Base-by-base conservation (phyloP, 352 stramenopile genomes). In the Globisporangium cystogenes region DNA sequence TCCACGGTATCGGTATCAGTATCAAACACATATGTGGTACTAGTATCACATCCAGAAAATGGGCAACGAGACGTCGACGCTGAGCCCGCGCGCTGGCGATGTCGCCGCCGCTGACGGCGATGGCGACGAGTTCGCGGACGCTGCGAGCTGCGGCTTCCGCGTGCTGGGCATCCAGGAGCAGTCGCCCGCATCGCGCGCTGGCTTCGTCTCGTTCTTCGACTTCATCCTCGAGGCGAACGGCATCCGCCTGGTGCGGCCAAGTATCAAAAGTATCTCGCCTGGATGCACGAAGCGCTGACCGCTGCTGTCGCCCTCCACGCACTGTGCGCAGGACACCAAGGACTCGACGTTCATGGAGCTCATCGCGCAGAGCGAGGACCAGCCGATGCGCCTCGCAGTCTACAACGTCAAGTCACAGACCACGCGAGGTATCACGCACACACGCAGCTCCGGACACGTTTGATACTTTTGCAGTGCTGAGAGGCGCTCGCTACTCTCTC, bases 191-290 rank as follows among this genome's bases (percentile, higher is more conserved):
- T 81, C 82, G 18, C 64, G 72, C 20, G 94, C 93, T 21, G 95
- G 96, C 42, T 91, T 99, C 36, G 95, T 99, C 33, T 95, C 77
- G 56, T 99, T 99, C 68, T 97, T 99, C 55, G 96, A 99, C 75
- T 99, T 99, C 71, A 96, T 99, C 55, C 80, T 99, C 20, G 92
- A 92, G 26, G 92, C 86, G 46, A 97, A 98, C 57, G 64, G 69
- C 71, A 86, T 97, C 80, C 87, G 76, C 74, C 57, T 89, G 72
- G 63, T 90, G 63, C 46, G 59, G 51, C 56, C 70, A 7, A 5
- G 18, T 42, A n/a, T 29, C 0, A 36, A 15, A 15, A 14, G n/a
- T 20, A 12, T 7, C 36, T 20, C 18, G 3, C 10, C 14, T 26
- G 21, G 23, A 33, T 20, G 4, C 39, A 26, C 48, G 4, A 29